Conservation (phyloP, 176 grass and related monocot species). For the Areca catechu region DNA sequence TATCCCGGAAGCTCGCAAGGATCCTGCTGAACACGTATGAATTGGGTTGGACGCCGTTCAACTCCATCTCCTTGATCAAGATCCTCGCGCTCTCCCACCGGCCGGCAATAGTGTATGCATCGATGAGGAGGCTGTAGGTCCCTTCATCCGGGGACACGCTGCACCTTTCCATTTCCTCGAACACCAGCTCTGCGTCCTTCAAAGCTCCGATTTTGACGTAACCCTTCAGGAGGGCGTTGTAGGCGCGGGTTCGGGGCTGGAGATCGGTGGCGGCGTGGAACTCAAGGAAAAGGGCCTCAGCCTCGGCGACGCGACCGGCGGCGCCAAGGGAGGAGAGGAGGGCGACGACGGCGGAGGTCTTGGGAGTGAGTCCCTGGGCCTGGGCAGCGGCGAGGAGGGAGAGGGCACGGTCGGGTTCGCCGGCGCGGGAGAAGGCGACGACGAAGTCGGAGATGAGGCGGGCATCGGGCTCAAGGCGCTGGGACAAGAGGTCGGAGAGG, state of each 20-base stretch:
- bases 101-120: conserved; percentile 65
- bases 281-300: conserved; percentile 80
- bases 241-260: conserved; percentile 52
- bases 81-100: conserved; percentile 92
- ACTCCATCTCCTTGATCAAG: conserved; percentile 84
- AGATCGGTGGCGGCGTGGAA: conserved; percentile 62
- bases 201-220: conserved; percentile 74
- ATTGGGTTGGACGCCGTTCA: conserved; percentile 56
- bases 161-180: conserved; percentile 77
- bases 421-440: conserved; percentile 57
- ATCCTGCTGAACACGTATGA: conserved; percentile 86
- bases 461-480: conserved; percentile 71
- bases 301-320: conserved; percentile 59
- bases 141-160: conserved; percentile 65
- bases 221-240: conserved; percentile 92
- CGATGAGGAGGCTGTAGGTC: conserved; percentile 78
- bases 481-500: conserved; percentile 42
- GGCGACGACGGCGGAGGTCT: conserved; percentile 59
- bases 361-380: conserved; percentile 83
- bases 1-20: conserved; percentile 62
- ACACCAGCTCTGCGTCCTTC: conserved; percentile 66
- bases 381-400: conserved; percentile 68
- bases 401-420: conserved; percentile 58
- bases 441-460: conserved; percentile 82
- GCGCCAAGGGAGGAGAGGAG: conserved; percentile 64